Evolutionary conservation across 495 filamentous ascomycete genomes (phyloP), one percentile per base, ranked within the genome.

Genomic region (Neurospora sp.): DNA sequence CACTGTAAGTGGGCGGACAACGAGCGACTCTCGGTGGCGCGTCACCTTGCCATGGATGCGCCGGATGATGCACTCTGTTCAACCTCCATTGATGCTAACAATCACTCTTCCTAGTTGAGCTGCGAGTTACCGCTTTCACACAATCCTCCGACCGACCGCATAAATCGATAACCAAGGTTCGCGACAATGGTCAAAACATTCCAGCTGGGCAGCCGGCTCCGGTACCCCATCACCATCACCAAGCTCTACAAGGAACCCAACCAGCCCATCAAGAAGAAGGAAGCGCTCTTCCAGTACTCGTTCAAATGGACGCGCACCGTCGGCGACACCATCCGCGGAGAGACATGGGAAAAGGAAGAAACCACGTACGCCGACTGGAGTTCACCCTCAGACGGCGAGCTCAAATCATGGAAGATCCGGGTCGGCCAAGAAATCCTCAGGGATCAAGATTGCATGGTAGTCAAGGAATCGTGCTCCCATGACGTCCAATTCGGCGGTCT

Each of bases 211-310:
- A 79, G 78, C 78, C 83, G 84, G 71, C 87, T 98, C 69, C 92
- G 92, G 81, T 99, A 97, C 82, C 96, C 96, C 73, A 94, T 98
- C 84, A 98, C 93, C 77, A 91, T 99, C 81, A 93, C 89, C 76
- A 90, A 92, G 81, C 86, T 98, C 74, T 89, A 94, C 40, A 94
- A 94, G 81, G 79, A 86, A 76, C 87, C 89, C 7, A 90, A 90
- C 80, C 92, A 97, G 74, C 79, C 86, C 78, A 87, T 99, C 79
- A 84, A 89, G 75, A 90, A 90, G 80, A 87, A 91, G 79, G 90
- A 92, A 73, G 84, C 90, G 3, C 82, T 98, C 42, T 89, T 99
- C 76, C 87, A 90, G 77, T 99, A 97, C 87, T 87, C 87, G 40
- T 99, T 95, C 82, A 88, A 81, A 69, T 89, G 91, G 84, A 90